Evolutionary conservation across 1,284 basidiomycete species (phyloP).

Genomic region (Puccinia coronata): DNA sequence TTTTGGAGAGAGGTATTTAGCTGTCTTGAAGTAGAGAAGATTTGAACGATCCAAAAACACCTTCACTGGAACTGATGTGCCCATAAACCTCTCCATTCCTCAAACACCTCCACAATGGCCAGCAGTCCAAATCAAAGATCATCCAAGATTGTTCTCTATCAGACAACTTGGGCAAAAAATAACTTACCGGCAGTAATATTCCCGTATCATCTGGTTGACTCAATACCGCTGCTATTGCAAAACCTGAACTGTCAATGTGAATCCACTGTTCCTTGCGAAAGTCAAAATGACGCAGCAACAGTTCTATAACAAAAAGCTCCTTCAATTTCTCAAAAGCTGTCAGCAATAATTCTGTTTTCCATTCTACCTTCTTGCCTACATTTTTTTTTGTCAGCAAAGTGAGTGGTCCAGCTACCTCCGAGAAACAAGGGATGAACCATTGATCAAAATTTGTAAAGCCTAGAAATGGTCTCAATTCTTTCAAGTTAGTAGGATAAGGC

Average conservation of each 20-base stretch:
- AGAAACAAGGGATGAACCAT: neutral
- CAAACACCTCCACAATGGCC: neutral
- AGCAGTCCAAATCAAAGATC: conserved; percentile 3
- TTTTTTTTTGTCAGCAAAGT: neutral
- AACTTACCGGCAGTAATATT: neutral
- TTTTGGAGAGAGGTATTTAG: conserved; percentile 2
- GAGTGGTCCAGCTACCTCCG: neutral
- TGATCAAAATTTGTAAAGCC: neutral
- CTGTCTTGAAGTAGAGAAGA: neutral
- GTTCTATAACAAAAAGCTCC: neutral
- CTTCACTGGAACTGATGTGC: neutral
- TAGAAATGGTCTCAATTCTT: neutral
- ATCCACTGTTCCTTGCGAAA: neutral
- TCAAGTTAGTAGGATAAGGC: neutral
- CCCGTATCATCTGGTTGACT: neutral
- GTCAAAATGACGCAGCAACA: neutral
- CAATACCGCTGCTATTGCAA: neutral
- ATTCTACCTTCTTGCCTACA: neutral
- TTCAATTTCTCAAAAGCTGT: conserved; percentile 2
- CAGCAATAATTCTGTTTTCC: neutral
- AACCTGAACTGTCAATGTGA: neutral
- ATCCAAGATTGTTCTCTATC: neutral
- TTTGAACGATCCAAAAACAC: neutral
- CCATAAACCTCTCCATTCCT: conserved; percentile 14
- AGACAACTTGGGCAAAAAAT: neutral